These are phyloP conservation scores for Hylodesmum podocarpum DNA, from an alignment of 306 rosid genomes.

Conservation along the genomic window DNA sequence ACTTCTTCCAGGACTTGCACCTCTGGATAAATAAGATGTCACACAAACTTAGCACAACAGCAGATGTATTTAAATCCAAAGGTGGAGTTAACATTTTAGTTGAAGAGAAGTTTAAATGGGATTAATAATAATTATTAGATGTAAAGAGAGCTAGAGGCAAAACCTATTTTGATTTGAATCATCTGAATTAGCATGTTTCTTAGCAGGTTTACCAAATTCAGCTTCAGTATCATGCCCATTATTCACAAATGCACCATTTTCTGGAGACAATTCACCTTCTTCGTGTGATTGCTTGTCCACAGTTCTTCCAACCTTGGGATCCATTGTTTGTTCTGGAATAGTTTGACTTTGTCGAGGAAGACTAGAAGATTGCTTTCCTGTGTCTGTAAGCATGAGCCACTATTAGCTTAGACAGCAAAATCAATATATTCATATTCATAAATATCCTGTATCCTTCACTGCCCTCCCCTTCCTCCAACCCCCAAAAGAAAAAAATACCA, in stretches of 20 bases:
- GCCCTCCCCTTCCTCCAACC: not conserved
- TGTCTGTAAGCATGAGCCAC: conserved; percentile 50
- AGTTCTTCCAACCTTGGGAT: conserved; percentile 36
- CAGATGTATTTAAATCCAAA: conserved; percentile 14
- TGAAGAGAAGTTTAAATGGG: not conserved
- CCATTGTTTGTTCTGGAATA: conserved; percentile 38
- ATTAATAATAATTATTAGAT: not conserved
- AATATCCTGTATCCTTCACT: no score
- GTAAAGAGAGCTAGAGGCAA: conserved; percentile 25
- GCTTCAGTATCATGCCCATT: conserved; percentile 58
- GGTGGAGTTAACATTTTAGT: conserved; percentile 4
- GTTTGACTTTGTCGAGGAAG: conserved; percentile 30
- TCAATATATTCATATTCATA: conserved; percentile 9
- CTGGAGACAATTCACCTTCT: conserved; percentile 85
- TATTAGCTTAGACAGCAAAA: conserved; percentile 29
- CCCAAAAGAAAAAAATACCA: not conserved
- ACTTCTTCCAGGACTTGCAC: conserved; percentile 48
- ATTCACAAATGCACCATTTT: conserved; percentile 48
- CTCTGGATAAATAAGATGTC: conserved; percentile 51
- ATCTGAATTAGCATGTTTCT: conserved; percentile 53
- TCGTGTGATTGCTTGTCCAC: conserved; percentile 61
- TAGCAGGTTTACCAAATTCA: conserved; percentile 43
- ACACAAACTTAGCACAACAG: conserved; percentile 29
- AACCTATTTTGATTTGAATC: conserved; percentile 71
- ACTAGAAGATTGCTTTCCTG: conserved; percentile 43